Evolutionary conservation across 2,329 filamentous ascomycete species (phyloP).

Genomic region (Macroventuria anomochaeta): DNA sequence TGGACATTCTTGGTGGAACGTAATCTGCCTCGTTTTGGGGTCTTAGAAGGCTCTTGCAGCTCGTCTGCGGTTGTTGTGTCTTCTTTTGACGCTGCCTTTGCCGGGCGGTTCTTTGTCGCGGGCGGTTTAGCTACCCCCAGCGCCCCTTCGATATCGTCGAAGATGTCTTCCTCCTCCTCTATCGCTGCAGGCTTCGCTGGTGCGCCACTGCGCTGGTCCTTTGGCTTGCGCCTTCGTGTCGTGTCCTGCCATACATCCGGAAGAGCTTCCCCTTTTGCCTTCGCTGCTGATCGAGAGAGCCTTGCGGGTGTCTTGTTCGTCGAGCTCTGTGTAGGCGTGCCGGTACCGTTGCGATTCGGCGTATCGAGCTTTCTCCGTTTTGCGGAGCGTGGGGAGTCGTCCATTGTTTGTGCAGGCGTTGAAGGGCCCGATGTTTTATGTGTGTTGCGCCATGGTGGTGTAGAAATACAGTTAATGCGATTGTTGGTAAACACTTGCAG

Average conservation of each 20-base stretch:
- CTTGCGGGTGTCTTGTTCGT: slow-evolving; percentile 31
- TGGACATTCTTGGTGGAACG: slow-evolving; percentile 24
- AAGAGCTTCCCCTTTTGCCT: slow-evolving; percentile 16
- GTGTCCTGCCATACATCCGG: slow-evolving; percentile 20
- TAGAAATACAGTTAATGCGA: not conserved
- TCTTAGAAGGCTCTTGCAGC: slow-evolving; percentile 18
- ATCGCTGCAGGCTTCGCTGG: slow-evolving; percentile 7
- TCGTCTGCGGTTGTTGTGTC: slow-evolving; percentile 17
- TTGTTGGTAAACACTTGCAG: slow-evolving; percentile 13
- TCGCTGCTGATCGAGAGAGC: slow-evolving; percentile 23
- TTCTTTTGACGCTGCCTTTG: slow-evolving; percentile 14
- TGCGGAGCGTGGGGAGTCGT: slow-evolving; percentile 44
- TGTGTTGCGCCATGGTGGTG: slow-evolving; percentile 10
- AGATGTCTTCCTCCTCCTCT: slow-evolving; percentile 44
- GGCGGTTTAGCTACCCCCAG: slow-evolving; percentile 35
- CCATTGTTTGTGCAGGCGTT: slow-evolving; percentile 27
- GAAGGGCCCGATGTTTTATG: not conserved
- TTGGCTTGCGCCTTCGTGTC: slow-evolving; percentile 12
- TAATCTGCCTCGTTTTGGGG: slow-evolving; percentile 29
- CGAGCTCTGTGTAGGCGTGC: slow-evolving; percentile 28
- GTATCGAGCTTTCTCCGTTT: slow-evolving; percentile 48
- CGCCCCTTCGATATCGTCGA: slow-evolving; percentile 55
- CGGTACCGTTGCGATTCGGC: slow-evolving; percentile 30
- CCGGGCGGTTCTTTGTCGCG: slow-evolving; percentile 13
- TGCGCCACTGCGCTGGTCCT: slow-evolving; percentile 21